Conservation (phyloP, 2,329 filamentous ascomycete genomes). For the Ophiostoma pallidulum region DNA sequence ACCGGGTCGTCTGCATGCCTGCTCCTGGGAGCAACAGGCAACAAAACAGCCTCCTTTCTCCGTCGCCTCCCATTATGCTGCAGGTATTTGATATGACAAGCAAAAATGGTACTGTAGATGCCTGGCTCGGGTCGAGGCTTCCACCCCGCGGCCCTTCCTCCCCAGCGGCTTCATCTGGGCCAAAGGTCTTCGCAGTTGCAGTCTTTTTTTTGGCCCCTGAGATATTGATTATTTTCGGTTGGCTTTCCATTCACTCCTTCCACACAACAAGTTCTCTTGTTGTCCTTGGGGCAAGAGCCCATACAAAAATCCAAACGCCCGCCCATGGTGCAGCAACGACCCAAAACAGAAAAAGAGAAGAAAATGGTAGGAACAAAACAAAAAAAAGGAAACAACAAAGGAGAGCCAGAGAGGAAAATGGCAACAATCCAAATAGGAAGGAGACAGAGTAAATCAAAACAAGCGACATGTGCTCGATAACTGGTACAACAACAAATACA, state of each 20-base stretch:
- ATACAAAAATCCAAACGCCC: slow-evolving; percentile 14
- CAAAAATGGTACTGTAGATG: background rate
- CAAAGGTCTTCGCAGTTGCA: background rate
- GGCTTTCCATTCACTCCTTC: background rate
- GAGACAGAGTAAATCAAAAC: background rate
- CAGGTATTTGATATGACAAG: background rate
- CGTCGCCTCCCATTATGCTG: background rate
- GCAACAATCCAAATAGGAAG: slow-evolving; percentile 4
- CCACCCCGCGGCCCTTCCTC: background rate
- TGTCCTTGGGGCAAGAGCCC: background rate
- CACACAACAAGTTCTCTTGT: background rate
- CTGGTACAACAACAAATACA: slow-evolving; percentile 2
- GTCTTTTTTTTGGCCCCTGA: background rate
- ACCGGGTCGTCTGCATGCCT: too few species aligned
- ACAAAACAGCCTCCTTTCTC: too few species aligned
- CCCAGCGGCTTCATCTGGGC: background rate
- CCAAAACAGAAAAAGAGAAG: background rate
- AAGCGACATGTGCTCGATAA: background rate
- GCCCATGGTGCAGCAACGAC: slow-evolving; percentile 12
- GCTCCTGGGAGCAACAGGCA: too few species aligned
- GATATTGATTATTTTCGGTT: slow-evolving; percentile 1
- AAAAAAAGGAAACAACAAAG: slow-evolving; percentile 3
- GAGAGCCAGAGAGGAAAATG: background rate
- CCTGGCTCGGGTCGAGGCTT: background rate
- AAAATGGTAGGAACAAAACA: background rate